Conservation (phyloP, 1,139 yeast genomes). For the Yamadazyma blattariae region DNA sequence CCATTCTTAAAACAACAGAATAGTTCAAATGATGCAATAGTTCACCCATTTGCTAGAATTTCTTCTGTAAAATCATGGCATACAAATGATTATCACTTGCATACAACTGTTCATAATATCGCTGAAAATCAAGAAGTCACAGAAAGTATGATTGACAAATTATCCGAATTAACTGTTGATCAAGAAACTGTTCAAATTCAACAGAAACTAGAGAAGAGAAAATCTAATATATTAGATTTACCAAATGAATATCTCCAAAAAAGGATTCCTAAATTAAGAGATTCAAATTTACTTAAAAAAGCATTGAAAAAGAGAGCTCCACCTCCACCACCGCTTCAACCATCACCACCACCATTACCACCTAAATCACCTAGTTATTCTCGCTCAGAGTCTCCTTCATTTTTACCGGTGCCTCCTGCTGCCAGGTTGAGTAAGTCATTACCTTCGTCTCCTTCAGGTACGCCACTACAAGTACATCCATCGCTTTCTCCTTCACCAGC, state of each 20-base stretch:
- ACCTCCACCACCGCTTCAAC: conserved; percentile 43
- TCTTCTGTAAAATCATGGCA: conserved; percentile 40
- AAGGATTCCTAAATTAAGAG: not conserved
- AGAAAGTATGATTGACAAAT: conserved; percentile 9
- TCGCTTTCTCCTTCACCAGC: conserved; percentile 3
- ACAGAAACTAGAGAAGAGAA: conserved; percentile 8
- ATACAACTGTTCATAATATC: conserved; percentile 30
- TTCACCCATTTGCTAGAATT: conserved; percentile 26
- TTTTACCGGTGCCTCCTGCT: not conserved
- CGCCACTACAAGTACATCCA: not conserved
- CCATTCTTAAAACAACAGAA: conserved; percentile 6
- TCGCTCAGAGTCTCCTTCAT: not conserved
- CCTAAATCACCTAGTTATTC: conserved; percentile 4
- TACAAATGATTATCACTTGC: conserved; percentile 36
- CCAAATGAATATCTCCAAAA: conserved; percentile 31
- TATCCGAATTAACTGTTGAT: conserved; percentile 6
- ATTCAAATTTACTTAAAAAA: conserved; percentile 23
- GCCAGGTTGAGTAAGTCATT: not conserved
- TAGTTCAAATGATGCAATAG: conserved; percentile 24
- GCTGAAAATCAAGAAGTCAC: conserved; percentile 2
- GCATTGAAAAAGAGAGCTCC: conserved; percentile 38
- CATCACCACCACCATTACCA: conserved; percentile 21
- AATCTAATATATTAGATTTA: conserved; percentile 26
- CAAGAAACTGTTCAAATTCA: conserved; percentile 1
- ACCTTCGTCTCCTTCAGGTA: conserved; percentile 3